A percentile compares a stretch with the other conserved stretches of the same genome.
Evolutionary conservation across 148 eudicot species (phyloP).

Genomic region (Amaranthus palmeri): DNA sequence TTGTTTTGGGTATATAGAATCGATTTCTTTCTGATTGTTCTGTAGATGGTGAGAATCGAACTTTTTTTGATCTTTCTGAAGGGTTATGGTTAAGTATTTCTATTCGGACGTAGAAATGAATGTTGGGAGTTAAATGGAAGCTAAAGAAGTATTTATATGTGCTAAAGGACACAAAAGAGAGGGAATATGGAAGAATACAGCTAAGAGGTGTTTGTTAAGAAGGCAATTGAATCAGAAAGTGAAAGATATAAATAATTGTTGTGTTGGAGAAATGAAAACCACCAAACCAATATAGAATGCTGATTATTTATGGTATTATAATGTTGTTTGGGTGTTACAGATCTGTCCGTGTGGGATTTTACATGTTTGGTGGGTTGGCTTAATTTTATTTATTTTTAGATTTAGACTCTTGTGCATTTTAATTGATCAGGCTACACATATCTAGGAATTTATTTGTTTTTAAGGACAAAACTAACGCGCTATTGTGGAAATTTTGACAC

Average conservation of each 20-base stretch:
- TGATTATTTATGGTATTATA: background rate
- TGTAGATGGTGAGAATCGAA: no score
- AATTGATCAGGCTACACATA: background rate
- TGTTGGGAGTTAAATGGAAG: background rate
- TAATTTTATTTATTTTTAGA: background rate
- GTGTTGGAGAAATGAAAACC: background rate
- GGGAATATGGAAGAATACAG: no score
- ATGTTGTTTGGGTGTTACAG: background rate
- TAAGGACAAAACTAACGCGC: background rate
- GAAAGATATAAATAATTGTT: background rate
- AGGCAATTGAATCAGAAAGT: background rate
- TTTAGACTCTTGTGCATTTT: background rate
- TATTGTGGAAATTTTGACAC: background rate
- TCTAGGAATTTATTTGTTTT: background rate
- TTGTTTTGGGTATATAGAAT: no score
- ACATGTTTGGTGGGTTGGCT: conserved; percentile 7
- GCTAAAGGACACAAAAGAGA: background rate
- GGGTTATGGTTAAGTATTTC: background rate
- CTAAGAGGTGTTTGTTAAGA: background rate
- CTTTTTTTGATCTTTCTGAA: background rate
- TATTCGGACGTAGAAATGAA: background rate
- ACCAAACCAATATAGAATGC: background rate
- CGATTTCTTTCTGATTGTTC: no score
- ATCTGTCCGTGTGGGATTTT: background rate
- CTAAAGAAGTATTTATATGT: background rate